Base-by-base conservation (phyloP, 2,329 filamentous ascomycete species). In the Aspergillus sclerotialis region DNA sequence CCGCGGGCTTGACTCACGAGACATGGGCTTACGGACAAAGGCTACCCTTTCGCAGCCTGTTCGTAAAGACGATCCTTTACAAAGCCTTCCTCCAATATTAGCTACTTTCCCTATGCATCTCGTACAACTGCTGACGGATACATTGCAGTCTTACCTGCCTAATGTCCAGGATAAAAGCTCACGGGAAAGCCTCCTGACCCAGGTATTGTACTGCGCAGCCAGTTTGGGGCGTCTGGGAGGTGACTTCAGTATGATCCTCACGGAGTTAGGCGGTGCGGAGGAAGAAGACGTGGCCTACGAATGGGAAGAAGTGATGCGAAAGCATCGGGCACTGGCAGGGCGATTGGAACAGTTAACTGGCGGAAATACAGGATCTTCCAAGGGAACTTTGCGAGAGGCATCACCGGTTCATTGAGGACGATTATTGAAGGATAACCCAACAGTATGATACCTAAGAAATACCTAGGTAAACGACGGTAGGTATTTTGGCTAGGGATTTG, bases 141-240 rank as follows among this genome's bases (percentile, higher is more conserved):
- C 85, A 0, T 65, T 94, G 30, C 73, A 75, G 35, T 63, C 65
- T 10, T 94, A 95, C 57, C 69, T 96, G 2, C 85, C 88, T 0
- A 86, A 84, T 32, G 78, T 96, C 3, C 77, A 75, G 45, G 89
- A 95, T 50, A 80, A 81, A 43, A 76, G 82, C 15, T 82, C 84
- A 0, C 71, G 88, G 19, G 90, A 96, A 55, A 94, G 87, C 53
- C 72, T 96, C 35, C 65, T 95, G 24, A 96, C 89, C 0, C 90
- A 96, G 57, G 84, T 95, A 0, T 67, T 96, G 7, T 96, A 95
- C 61, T 94, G 88, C 50, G 89, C 90, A 1, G 85, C 87, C 29
- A 95, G 89, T 62, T 67, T 98, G 31, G 90, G 90, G 1, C 75
- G 92, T 30, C 67, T 96, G 0, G 92, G 92, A 2, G 89, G 86